Conservation (phyloP, 257 asterid species). For the Galeopsis tetrahit region DNA sequence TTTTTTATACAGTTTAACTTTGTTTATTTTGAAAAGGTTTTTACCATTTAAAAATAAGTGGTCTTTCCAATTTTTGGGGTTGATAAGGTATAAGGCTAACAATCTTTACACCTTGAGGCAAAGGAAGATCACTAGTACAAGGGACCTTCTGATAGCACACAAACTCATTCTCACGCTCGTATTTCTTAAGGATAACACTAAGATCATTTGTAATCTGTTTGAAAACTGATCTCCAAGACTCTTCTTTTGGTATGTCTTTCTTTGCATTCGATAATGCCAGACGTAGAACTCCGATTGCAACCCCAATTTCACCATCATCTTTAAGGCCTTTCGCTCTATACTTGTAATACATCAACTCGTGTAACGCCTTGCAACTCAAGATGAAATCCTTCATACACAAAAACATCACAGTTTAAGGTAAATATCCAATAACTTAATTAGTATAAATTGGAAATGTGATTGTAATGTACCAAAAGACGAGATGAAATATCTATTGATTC, state of each 20-base stretch:
- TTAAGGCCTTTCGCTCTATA: constrained; percentile 49
- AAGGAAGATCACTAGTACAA: constrained; percentile 36
- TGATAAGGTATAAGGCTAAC: constrained; percentile 49
- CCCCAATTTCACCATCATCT: constrained; percentile 48
- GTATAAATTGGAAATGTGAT: neutral
- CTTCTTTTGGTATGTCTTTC: constrained; percentile 48
- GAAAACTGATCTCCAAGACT: constrained; percentile 46
- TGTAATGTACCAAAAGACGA: constrained; percentile 45
- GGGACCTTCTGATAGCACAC: constrained; percentile 59
- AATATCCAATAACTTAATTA: neutral
- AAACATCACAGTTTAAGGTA: neutral
- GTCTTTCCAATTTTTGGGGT: constrained; percentile 44
- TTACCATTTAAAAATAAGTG: constrained; percentile 39
- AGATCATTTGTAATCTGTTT: constrained; percentile 45
- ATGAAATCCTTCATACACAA: constrained; percentile 52
- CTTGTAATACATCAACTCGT: constrained; percentile 51
- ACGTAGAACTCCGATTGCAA: constrained; percentile 52
- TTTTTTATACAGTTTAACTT: constrained; percentile 1
- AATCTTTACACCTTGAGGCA: constrained; percentile 51
- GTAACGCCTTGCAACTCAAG: constrained; percentile 46
- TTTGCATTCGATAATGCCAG: constrained; percentile 38
- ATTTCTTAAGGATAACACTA: constrained; percentile 41
- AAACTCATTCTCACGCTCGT: constrained; percentile 60
- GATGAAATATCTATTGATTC: constrained; percentile 56
- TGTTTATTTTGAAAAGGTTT: neutral